Evolutionary conservation across 345 rosid genomes (phyloP).

Genomic region (Boechera stricta): DNA sequence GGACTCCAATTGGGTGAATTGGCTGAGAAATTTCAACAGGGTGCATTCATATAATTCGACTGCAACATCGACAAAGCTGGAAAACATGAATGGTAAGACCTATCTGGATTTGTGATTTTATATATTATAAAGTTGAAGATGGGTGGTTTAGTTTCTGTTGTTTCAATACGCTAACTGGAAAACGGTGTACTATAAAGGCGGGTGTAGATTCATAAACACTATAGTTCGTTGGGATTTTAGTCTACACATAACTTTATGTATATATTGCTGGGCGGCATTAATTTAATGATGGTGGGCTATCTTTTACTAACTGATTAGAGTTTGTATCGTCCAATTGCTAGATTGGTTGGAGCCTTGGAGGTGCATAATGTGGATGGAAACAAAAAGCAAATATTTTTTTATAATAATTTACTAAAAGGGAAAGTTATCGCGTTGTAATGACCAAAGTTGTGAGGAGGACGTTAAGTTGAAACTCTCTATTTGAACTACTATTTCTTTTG

Average conservation of each 20-base stretch:
- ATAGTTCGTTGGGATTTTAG: no score
- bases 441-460: slow-evolving; percentile 15
- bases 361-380: no score
- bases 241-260: no score
- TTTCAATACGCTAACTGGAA: neutral
- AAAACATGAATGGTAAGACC: neutral
- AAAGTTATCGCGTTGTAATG: neutral
- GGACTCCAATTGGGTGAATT: neutral
- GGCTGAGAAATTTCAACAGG: neutral
- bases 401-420: no score
- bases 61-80: neutral
- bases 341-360: no score
- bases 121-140: neutral
- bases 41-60: neutral
- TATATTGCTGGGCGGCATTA: no score
- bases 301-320: no score
- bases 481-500: neutral
- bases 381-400: no score
- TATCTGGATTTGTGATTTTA: neutral
- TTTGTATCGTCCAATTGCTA: no score
- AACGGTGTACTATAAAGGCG: neutral
- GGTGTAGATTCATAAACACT: neutral
- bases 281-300: no score
- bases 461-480: neutral
- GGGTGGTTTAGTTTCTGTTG: neutral